phyloP scores from a whole-genome alignment of 805 yeast species.

The Candida insectalens region DNA sequence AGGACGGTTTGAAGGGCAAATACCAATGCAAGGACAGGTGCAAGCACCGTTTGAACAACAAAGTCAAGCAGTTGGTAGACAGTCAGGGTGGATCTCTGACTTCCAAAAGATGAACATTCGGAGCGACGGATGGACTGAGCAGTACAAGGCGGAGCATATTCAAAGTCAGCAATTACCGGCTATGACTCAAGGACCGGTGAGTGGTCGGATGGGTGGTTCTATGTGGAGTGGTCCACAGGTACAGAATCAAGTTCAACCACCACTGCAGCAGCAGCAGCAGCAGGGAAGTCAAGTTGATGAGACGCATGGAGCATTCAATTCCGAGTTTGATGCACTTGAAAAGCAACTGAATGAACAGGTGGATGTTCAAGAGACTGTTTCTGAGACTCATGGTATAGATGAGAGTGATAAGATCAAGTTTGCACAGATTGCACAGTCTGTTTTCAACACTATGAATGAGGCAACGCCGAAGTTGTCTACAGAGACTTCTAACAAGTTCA shows the following conservation, averaged over 20 bases:
- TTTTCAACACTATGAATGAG: constrained; percentile 28
- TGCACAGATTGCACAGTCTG: constrained; percentile 30
- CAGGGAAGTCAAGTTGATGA: neutral
- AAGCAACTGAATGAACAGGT: neutral
- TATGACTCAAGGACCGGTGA: too few relatives aligned
- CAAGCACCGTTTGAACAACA: neutral
- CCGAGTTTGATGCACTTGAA: constrained; percentile 2
- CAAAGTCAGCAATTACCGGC: too few relatives aligned
- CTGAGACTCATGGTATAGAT: constrained; percentile 6
- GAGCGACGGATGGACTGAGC: neutral
- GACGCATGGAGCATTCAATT: constrained; percentile 1
- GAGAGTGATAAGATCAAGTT: constrained; percentile 26
- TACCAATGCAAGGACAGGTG: neutral
- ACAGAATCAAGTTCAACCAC: neutral
- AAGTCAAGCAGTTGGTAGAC: neutral
- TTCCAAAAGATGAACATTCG: constrained; percentile 2
- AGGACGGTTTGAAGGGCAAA: neutral
- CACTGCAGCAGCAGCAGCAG: neutral
- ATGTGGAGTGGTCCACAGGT: too few relatives aligned
- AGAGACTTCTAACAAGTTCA: constrained; percentile 27
- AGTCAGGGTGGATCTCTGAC: constrained; percentile 2
- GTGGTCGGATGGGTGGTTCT: too few relatives aligned
- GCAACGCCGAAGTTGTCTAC: constrained; percentile 17
- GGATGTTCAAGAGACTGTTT: neutral
- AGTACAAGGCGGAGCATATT: neutral